phyloP scores from a whole-genome alignment of 139 green algal species.

The Choricystis sp. region DNA sequence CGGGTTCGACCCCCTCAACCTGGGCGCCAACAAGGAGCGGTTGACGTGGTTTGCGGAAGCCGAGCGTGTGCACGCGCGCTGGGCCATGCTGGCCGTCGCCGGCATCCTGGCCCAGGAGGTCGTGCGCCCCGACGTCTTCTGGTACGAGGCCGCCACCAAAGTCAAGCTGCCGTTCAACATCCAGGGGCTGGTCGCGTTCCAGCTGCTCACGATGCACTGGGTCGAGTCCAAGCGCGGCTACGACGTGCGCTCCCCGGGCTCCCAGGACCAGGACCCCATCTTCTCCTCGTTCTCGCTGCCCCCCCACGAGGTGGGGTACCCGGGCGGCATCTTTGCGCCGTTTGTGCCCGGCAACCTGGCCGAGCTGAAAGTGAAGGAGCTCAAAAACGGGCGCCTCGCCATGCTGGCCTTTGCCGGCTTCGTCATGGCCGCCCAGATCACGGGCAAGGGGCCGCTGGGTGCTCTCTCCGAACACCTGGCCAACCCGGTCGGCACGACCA shows the following conservation, averaged over 20 bases:
- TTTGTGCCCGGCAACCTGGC: slow-evolving; percentile 52
- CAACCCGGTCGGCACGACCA: slow-evolving; percentile 52
- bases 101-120: slow-evolving; percentile 68
- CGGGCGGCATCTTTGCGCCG: slow-evolving; percentile 49
- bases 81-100: slow-evolving; percentile 78
- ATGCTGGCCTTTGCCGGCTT: slow-evolving; percentile 51
- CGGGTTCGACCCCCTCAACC: slow-evolving; percentile 58
- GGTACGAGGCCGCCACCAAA: slow-evolving; percentile 32
- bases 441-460: slow-evolving; percentile 49
- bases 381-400: slow-evolving; percentile 85
- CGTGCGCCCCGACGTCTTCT: slow-evolving; percentile 52
- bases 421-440: slow-evolving; percentile 38
- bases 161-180: slow-evolving; percentile 49
- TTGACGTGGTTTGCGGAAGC: slow-evolving; percentile 39
- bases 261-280: slow-evolving; percentile 59
- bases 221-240: slow-evolving; percentile 54
- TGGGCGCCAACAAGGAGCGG: slow-evolving; percentile 36
- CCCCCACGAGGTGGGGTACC: slow-evolving; percentile 50
- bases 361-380: slow-evolving; percentile 88
- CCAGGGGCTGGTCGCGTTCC: slow-evolving; percentile 54
- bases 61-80: slow-evolving; percentile 62
- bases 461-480: slow-evolving; percentile 49
- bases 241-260: slow-evolving; percentile 64
- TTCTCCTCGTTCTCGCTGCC: slow-evolving; percentile 57
- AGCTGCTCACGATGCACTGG: slow-evolving; percentile 79